These are phyloP conservation scores for Trypanosoma vivax DNA, from an alignment of 208 protist genomes.

Conservation along the genomic window DNA sequence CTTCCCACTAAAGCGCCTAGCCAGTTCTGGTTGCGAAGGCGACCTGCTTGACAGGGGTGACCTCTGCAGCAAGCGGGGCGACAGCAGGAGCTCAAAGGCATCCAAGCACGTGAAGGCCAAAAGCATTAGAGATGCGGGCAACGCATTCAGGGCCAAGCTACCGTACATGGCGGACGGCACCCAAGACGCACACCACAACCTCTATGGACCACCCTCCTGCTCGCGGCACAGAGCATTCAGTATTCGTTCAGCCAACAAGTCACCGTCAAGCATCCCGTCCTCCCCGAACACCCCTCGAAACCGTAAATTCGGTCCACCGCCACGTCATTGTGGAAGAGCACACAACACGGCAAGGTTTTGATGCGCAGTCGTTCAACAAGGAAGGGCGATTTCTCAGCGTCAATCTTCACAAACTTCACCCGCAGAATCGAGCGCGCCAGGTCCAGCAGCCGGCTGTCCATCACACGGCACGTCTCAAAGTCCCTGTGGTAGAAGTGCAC, in stretches of 20 bases:
- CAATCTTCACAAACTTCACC: slow-evolving; percentile 93
- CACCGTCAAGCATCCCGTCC: slow-evolving; percentile 77
- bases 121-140: no score
- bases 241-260: slow-evolving; percentile 66
- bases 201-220: slow-evolving; percentile 3
- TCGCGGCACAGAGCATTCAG: slow-evolving; percentile 16
- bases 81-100: no score
- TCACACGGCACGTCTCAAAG: slow-evolving; percentile 93
- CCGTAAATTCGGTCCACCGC: slow-evolving; percentile 92
- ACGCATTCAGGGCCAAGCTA: no score
- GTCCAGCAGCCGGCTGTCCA: slow-evolving; percentile 90
- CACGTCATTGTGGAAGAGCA: slow-evolving; percentile 93
- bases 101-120: no score
- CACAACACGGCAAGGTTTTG: slow-evolving; percentile 87
- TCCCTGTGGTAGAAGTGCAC: slow-evolving; percentile 95
- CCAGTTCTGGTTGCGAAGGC: no score
- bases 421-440: slow-evolving; percentile 68
- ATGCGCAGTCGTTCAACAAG: slow-evolving; percentile 91
- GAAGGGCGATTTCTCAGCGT: slow-evolving; percentile 92
- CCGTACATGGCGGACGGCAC: no score
- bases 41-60: no score
- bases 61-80: no score
- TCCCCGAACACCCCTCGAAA: slow-evolving; percentile 90
- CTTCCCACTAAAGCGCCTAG: no score
- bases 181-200: no score